Evolutionary conservation across 192 early-diverging fungal species (phyloP).

Genomic region (Paraglomus occultum): DNA sequence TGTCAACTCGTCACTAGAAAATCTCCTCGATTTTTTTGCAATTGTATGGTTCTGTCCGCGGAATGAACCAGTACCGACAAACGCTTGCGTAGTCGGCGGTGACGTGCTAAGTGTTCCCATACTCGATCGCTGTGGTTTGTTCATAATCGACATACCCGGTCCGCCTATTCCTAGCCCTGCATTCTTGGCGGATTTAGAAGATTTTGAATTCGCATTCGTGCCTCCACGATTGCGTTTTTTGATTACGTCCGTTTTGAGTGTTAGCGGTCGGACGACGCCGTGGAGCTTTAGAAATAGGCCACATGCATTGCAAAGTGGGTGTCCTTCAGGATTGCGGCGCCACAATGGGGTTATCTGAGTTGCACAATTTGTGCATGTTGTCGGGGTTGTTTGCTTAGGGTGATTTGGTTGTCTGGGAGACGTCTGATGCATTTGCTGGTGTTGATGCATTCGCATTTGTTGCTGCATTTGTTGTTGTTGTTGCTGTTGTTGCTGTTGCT

Average conservation of each 20-base stretch:
- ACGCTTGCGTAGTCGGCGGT: neutral
- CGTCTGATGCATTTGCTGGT: constrained; percentile 19
- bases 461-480: constrained; percentile 36
- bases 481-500: constrained; percentile 14
- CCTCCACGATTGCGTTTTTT: constrained; percentile 80
- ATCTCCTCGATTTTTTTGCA: constrained; percentile 40
- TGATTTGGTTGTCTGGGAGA: neutral
- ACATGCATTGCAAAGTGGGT: constrained; percentile 95
- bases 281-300: constrained; percentile 96
- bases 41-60: constrained; percentile 11
- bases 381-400: constrained; percentile 40
- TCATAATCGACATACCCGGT: constrained; percentile 18
- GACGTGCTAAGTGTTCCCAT: neutral
- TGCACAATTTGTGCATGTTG: constrained; percentile 78
- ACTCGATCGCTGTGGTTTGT: neutral
- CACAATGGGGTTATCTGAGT: constrained; percentile 94
- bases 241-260: constrained; percentile 88
- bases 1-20: constrained; percentile 35
- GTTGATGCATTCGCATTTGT: constrained; percentile 1
- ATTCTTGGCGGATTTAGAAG: constrained; percentile 13
- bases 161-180: constrained; percentile 12
- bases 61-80: neutral
- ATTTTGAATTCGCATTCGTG: constrained; percentile 6
- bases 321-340: constrained; percentile 87
- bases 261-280: constrained; percentile 80